Base-by-base conservation (phyloP, 108 stramenopile species). In the Pseudonitzschia multiseries region DNA sequence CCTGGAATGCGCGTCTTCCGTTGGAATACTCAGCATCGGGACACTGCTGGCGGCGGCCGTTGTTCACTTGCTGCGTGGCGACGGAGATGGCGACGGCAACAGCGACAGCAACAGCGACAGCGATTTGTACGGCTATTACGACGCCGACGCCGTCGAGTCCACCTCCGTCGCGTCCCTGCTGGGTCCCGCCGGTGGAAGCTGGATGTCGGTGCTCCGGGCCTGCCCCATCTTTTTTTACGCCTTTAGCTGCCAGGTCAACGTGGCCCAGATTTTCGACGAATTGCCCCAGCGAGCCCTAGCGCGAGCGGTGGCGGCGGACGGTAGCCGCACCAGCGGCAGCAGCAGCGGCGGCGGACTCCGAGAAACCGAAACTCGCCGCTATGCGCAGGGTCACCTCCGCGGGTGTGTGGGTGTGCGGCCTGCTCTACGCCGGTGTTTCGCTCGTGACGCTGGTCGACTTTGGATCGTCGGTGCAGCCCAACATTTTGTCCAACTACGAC, bases 141-240 rank as follows among this genome's bases (percentile, higher is more conserved):
- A 14, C 53, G 28, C 56, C 50, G 21, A n/a, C 36, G 14, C 32
- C 3, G 17, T 56, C 27, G 33, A 31, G 29, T 12, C 53, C 44
- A 48, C 52, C 5, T 50, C 51, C 24, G 14, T 82, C 8, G 20
- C 27, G 29, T 57, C 71, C 41, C 67, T 87, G 48, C 61, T 90
- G 1, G 83, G 84, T 82, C 87, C 87, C 3, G 68, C 66, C 15
- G 71, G 83, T 65, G 79, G 80, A 17, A 51, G 63, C 42, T 60
- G 69, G 52, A 22, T 81, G 53, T 79, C 81, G 15, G 70, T 90
- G 0, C 54, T 93, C 5, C 73, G 64, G 53, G 92, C 92, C n/a
- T 90, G 86, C 77, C 92, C 92, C 36, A 90, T 93, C 36, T 77
- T 90, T 13, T 81, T 93, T 22, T 93, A 90, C 86, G 92, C 92